Evolutionary conservation across 75 land plant species (phyloP), one percentile per base, ranked within the genome.

Genomic region (Pseudotsuga menziesii): DNA sequence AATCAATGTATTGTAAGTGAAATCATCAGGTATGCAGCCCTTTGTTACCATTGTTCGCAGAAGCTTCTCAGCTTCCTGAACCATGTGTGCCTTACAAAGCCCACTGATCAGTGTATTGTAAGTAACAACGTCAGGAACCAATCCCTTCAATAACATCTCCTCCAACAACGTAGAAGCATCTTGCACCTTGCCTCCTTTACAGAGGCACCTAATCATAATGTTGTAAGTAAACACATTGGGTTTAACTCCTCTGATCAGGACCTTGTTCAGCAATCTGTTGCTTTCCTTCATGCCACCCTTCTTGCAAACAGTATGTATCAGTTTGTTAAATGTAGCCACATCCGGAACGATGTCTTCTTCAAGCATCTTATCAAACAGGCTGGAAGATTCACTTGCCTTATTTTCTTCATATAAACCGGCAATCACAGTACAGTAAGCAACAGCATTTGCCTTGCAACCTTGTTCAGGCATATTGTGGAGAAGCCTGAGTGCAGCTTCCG

Each of bases 61-160:
- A 79, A 72, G 83, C 5, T 59, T 35, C 74, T 82, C 87, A 26
- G 94, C 92, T 73, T 90, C 86, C 14, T 5, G 76, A 58, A 92
- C 82, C 73, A 82, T 82, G 32, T 55, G 63, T 35, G 74, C 64
- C 67, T 82, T 90, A 71, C 94, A 92, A 20, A 92, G 61, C 19
- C 92, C 90, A 79, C 52, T 75, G 2, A 91, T 87, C 29, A 89
- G 78, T 58, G 86, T 90, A 61, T 90, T 92, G 60, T 88, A 92
- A 16, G 91, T 85, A 41, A 88, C 85, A 60, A 87, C 88, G 76
- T 90, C 89, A 69, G 91, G 91, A 72, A 48, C 23, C 14, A 82
- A 54, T 80, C 85, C 91, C 56, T 78, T 74, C 9, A 27, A 57
- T 25, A 0, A 27, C 74, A 92, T 71, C 29, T 78, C 35, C 3